Evolutionary conservation across 2,329 filamentous ascomycete species (phyloP), one percentile per base, ranked within the genome.

Genomic region (Arthrocladium fulminans): DNA sequence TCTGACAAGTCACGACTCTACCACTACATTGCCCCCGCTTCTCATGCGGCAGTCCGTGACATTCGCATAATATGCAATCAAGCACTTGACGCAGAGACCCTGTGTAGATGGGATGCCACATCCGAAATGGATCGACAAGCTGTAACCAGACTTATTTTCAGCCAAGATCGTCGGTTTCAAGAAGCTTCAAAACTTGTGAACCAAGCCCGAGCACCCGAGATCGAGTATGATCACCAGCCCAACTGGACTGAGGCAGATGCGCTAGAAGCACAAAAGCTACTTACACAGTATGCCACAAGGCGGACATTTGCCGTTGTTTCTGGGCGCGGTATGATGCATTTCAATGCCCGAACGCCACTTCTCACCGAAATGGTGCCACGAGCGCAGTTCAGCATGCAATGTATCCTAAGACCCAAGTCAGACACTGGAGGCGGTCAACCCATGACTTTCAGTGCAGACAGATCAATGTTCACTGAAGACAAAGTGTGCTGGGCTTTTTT

Each of bases 401-500:
- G 89, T 61, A 74, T 92, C 7, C 89, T 98, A 72, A 92, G 88
- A 61, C 92, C 94, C 2, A 83, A 85, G 52, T 92, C 94, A 54
- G 88, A 88, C 29, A 94, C 87, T 2, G 56, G 57, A 25, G 49
- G 47, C 25, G 45, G 53, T 5, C 56, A 57, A 40, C 40, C 56
- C 17, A 58, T 59, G 51, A 59, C 57, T 20, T 85, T 98, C 24
- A 89, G 87, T n/a, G 88, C 92, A 5, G 92, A 98, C 61, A 88
- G 90, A 59, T 75, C 77, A 4, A 73, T 84, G 2, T 94, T 94
- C 60, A 90, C 86, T 0, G 92, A 98, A 67, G 92, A 98, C 59
- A 97, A 94, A 65, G 88, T 95, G 34, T 90, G 88, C 61, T 98
- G 92, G 92, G 89, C 90, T 0, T 98, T 96, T 67, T 98, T 98